Base-by-base conservation (phyloP, 345 rosid genomes). In the Toxicodendron radicans region DNA sequence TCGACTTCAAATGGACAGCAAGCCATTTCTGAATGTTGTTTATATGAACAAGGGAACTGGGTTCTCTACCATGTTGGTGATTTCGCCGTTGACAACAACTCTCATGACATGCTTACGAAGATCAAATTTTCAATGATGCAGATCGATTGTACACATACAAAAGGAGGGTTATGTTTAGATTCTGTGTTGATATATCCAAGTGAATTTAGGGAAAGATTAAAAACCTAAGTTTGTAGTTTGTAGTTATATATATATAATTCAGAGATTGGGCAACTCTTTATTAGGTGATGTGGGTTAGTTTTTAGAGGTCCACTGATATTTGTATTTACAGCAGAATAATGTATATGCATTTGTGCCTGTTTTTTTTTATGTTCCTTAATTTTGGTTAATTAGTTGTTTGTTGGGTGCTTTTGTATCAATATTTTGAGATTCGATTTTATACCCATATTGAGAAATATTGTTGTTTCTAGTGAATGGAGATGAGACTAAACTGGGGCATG, bases 101-200 rank as follows among this genome's bases (percentile, higher is more conserved):
- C 83, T 4, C 70, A 76, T 18, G 7, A 38, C 43, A 7, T 80
- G 12, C 76, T 85, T 0, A 64, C 81, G 2, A 86, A 78, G 82
- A 87, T 93, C 57, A 91, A 88, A 32, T 93, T 91, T 70, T 93
- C 97, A 10, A 85, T 91, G 97, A 87, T 87, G 68, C 99, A 95
- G 82, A 95, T 95, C 53, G 99, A 95, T 57, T 95, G 99, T 67
- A 95, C 98, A 20, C 99, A 95, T 81, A 91, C 90, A 58, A 93
- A 95, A 87, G 97, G 99, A 18, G 99, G 99, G 20, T 79, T 95
- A 6, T 95, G 95, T 66, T 75, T 95, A 74, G 98, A 95, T 78
- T 89, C 89, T 52, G 96, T 88, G 57, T 66, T 86, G 52, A 84
- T 93, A 70, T 86, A 85, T 69, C 99, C 97, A 14, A 76, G 78